Evolutionary conservation across 2,329 filamentous ascomycete species (phyloP).

Genomic region (Fusarium hostae): DNA sequence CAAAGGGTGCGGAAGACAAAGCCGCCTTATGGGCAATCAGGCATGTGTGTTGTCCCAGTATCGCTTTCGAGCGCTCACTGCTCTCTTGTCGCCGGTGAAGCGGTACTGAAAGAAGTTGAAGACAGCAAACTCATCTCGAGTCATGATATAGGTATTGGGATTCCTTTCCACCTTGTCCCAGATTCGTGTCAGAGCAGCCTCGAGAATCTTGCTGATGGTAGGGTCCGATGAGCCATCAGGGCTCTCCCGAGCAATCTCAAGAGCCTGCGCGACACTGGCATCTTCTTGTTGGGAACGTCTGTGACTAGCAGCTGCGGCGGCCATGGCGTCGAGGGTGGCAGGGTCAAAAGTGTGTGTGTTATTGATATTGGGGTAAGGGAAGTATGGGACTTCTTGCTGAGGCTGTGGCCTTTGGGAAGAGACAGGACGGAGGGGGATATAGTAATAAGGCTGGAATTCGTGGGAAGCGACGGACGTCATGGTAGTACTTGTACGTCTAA

Average conservation of each 20-base stretch:
- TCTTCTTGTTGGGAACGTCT: slow-evolving; percentile 46
- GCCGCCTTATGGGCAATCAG: slow-evolving; percentile 40
- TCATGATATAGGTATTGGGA: slow-evolving; percentile 78
- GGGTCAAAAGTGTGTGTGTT: slow-evolving; percentile 26
- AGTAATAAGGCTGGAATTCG: slow-evolving; percentile 43
- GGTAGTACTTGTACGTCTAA: slow-evolving; percentile 46
- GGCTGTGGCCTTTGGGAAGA: slow-evolving; percentile 34
- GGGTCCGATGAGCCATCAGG: slow-evolving; percentile 73
- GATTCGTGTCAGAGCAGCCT: slow-evolving; percentile 70
- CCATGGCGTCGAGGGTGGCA: slow-evolving; percentile 32
- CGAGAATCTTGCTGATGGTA: slow-evolving; percentile 71
- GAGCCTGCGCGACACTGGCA: slow-evolving; percentile 69
- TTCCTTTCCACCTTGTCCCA: slow-evolving; percentile 74
- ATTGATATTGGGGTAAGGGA: slow-evolving; percentile 33
- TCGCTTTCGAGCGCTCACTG: slow-evolving; percentile 59
- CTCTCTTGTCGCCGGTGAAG: slow-evolving; percentile 65
- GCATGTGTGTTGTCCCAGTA: slow-evolving; percentile 63
- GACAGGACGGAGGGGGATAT: slow-evolving; percentile 29
- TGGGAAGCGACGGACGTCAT: slow-evolving; percentile 47
- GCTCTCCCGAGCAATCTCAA: slow-evolving; percentile 80
- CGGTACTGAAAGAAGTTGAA: slow-evolving; percentile 86
- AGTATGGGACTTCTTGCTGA: slow-evolving; percentile 38
- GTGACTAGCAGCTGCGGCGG: slow-evolving; percentile 30
- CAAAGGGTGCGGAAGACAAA: slow-evolving; percentile 2
- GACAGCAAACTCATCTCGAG: slow-evolving; percentile 80